Evolutionary conservation across 257 asterid genomes (phyloP).

Genomic region (Solanum infundibuliforme): DNA sequence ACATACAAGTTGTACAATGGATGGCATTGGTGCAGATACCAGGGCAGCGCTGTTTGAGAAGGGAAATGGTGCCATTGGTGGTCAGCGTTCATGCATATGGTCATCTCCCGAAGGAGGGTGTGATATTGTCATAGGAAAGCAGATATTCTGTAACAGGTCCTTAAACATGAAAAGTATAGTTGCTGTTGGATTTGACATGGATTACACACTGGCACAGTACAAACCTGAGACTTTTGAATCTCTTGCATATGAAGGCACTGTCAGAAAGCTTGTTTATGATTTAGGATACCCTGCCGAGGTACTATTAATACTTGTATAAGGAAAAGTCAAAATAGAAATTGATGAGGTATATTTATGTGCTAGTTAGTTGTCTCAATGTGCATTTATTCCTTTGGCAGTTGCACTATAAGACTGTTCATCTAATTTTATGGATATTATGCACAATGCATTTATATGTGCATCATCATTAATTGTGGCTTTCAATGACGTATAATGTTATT

Average conservation of each 20-base stretch:
- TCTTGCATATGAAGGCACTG: constrained; percentile 87
- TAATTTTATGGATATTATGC: background rate
- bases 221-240: constrained; percentile 92
- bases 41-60: constrained; percentile 29
- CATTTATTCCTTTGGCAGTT: background rate
- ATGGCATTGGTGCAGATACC: constrained; percentile 16
- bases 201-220: constrained; percentile 91
- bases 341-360: background rate
- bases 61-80: constrained; percentile 19
- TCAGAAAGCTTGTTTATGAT: constrained; percentile 76
- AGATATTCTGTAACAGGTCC: constrained; percentile 88
- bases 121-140: constrained; percentile 55
- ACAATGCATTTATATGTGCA: background rate
- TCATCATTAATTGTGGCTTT: background rate
- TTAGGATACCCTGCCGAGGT: constrained; percentile 91
- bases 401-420: background rate
- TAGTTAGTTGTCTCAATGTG: background rate
- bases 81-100: constrained; percentile 47
- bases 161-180: constrained; percentile 81
- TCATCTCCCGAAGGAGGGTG: constrained; percentile 74
- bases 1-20: constrained; percentile 37
- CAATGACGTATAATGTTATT: background rate
- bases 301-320: background rate
- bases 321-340: background rate
- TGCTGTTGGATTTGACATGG: constrained; percentile 98